phyloP scores from a whole-genome alignment of 331 rosid species.

The Erythrophleum ivorense region DNA sequence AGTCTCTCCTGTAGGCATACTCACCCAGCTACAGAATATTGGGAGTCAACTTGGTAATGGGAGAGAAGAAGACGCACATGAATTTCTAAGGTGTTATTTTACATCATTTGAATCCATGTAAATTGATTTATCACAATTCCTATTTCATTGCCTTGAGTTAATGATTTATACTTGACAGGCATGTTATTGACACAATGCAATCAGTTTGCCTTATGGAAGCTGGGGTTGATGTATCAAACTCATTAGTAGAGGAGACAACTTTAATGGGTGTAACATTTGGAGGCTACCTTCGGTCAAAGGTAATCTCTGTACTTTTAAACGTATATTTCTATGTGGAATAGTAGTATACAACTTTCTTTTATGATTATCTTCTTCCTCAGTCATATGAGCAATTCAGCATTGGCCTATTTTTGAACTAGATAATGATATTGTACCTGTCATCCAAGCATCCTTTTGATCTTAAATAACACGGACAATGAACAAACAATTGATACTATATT shows the following conservation, averaged over 20 bases:
- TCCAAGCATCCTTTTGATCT: constrained; percentile 13
- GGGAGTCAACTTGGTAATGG: constrained; percentile 94
- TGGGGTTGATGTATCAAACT: constrained; percentile 51
- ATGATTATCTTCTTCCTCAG: background rate
- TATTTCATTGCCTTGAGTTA: constrained; percentile 31
- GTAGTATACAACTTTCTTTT: background rate
- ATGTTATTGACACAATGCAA: constrained; percentile 91
- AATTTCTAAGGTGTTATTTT: constrained; percentile 74
- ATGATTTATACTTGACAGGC: constrained; percentile 52
- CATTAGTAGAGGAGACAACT: constrained; percentile 82
- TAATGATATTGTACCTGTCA: background rate
- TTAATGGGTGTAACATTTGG: constrained; percentile 86
- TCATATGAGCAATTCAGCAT: constrained; percentile 4
- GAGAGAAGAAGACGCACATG: constrained; percentile 97
- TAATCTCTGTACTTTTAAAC: constrained; percentile 21
- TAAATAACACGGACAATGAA: constrained; percentile 18
- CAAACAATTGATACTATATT: constrained; percentile 28
- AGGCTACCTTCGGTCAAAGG: constrained; percentile 94
- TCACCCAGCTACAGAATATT: constrained; percentile 71
- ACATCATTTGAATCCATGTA: constrained; percentile 21
- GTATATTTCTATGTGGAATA: constrained; percentile 19
- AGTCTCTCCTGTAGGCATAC: constrained; percentile 72
- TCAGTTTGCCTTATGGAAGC: constrained; percentile 78
- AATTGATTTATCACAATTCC: background rate
- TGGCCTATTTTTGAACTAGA: constrained; percentile 18